phyloP scores from a whole-genome alignment of 225 moss, liverwort and hornwort species.

The Asterella californica region DNA sequence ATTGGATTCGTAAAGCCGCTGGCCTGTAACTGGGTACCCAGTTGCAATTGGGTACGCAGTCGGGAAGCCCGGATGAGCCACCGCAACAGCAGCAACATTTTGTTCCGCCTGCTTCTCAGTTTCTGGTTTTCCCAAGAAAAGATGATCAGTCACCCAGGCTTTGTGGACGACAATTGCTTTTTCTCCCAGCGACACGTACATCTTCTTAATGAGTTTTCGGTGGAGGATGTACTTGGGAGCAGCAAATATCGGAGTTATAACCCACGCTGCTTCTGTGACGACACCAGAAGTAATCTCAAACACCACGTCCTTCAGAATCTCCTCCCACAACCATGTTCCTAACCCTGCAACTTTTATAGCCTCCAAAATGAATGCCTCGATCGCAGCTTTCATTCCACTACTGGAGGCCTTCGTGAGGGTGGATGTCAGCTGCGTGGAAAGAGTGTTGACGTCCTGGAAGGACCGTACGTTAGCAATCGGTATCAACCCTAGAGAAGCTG shows the following conservation, averaged over 20 bases:
- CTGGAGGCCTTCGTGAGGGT: constrained; percentile 33
- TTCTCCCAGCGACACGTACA: constrained; percentile 45
- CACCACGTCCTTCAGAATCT: constrained; percentile 37
- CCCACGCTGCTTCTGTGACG: constrained; percentile 39
- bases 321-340: constrained; percentile 44
- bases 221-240: constrained; percentile 50
- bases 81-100: background rate
- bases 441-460: constrained; percentile 23
- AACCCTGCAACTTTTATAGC: constrained; percentile 26
- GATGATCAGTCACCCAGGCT: constrained; percentile 22
- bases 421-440: constrained; percentile 41
- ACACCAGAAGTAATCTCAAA: constrained; percentile 28
- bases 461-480: constrained; percentile 47
- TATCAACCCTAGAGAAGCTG: constrained; percentile 41
- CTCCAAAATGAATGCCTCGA: constrained; percentile 45
- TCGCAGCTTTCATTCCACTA: constrained; percentile 39
- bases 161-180: constrained; percentile 44
- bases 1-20: background rate
- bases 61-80: background rate
- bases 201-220: constrained; percentile 48
- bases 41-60: background rate
- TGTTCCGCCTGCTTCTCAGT: background rate
- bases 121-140: constrained; percentile 5
- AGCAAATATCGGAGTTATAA: constrained; percentile 40
- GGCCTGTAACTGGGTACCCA: background rate